phyloP scores from a whole-genome alignment of 2,329 filamentous ascomycete species.

The Alternaria arbusti region DNA sequence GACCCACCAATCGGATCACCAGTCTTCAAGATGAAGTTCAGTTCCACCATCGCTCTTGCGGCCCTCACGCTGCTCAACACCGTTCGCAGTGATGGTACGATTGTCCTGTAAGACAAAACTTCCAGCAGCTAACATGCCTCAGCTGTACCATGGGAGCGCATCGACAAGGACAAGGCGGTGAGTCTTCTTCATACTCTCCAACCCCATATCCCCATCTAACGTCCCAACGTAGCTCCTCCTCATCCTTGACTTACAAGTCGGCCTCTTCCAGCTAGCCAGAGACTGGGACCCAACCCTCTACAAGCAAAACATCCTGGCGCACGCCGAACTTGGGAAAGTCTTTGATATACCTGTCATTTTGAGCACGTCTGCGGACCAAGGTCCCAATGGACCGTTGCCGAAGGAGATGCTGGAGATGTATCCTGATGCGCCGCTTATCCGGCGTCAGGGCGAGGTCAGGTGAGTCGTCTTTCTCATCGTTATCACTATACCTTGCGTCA shows the following conservation, averaged over 20 bases:
- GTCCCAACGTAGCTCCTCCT: constrained; percentile 55
- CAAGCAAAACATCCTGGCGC: constrained; percentile 71
- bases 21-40: constrained; percentile 41
- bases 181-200: constrained; percentile 1
- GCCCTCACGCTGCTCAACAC: constrained; percentile 37
- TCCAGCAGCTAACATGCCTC: constrained; percentile 21
- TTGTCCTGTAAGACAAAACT: neutral
- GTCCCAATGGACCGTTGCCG: constrained; percentile 74
- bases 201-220: neutral
- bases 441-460: constrained; percentile 74
- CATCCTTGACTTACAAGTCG: constrained; percentile 66
- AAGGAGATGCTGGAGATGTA: constrained; percentile 73
- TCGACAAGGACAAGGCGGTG: constrained; percentile 52
- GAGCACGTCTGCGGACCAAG: constrained; percentile 71
- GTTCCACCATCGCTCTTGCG: constrained; percentile 32
- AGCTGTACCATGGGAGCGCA: constrained; percentile 50
- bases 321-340: constrained; percentile 68
- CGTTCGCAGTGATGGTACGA: constrained; percentile 40
- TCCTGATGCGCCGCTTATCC: constrained; percentile 69
- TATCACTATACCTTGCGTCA: neutral
- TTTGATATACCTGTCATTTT: constrained; percentile 74
- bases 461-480: constrained; percentile 14
- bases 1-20: neutral
- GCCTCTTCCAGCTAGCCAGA: constrained; percentile 65
- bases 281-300: constrained; percentile 72